phyloP scores from a whole-genome alignment of 2,329 filamentous ascomycete species.

The Tolypocladium cylindrosporum region DNA sequence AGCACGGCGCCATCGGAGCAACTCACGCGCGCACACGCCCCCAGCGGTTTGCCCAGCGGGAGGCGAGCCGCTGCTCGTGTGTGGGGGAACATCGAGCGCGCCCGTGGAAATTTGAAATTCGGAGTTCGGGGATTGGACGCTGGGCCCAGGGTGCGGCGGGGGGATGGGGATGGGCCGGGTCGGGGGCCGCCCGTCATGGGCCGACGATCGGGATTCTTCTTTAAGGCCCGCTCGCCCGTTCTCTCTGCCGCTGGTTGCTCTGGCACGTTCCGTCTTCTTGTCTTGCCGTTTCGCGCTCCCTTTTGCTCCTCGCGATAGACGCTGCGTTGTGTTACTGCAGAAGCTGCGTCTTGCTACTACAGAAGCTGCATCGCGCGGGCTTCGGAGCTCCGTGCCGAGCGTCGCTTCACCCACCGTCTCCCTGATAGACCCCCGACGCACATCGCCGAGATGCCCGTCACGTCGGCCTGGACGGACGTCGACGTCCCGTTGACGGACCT shows the following conservation, averaged over 20 bases:
- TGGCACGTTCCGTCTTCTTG: neutral
- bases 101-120: neutral
- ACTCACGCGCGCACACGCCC: neutral
- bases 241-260: neutral
- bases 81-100: neutral
- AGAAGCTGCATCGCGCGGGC: no score
- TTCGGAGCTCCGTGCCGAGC: no score
- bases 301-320: neutral
- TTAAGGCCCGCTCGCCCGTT: neutral
- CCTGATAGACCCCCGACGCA: neutral
- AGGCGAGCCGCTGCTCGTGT: no score
- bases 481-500: constrained; percentile 67
- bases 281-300: neutral
- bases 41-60: neutral
- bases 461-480: constrained; percentile 54
- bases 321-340: neutral
- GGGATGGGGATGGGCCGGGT: neutral
- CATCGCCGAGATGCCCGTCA: constrained; percentile 51
- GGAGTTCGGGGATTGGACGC: neutral
- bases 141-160: neutral
- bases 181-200: neutral
- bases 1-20: neutral
- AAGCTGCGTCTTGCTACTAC: no score
- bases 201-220: neutral
- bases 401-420: neutral